Conservation (phyloP, 2,329 filamentous ascomycete genomes). For the Rosellinia necatrix region DNA sequence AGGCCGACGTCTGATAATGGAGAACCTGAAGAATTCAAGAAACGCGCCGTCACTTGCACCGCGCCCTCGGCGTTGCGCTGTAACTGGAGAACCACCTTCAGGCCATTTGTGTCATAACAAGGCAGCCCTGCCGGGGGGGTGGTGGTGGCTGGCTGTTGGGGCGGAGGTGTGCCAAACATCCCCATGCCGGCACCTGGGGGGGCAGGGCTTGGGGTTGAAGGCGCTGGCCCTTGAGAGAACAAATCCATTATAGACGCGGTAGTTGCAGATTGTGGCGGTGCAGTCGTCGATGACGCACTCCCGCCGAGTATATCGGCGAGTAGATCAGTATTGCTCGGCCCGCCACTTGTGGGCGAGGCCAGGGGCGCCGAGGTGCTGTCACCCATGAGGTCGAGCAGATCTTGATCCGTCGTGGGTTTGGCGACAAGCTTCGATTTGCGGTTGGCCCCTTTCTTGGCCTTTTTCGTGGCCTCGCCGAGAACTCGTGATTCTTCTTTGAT, state of each 20-base stretch:
- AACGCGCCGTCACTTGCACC: conserved; percentile 82
- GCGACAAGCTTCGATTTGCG: conserved; percentile 72
- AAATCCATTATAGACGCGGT: conserved; percentile 87
- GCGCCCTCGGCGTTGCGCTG: conserved; percentile 80
- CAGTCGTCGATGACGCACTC: conserved; percentile 55
- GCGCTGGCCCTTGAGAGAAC: conserved; percentile 58
- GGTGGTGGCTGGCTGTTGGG: conserved; percentile 48
- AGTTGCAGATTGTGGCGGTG: conserved; percentile 60
- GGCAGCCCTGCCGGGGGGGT: conserved; percentile 61
- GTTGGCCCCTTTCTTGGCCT: conserved; percentile 69
- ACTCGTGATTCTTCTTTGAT: conserved; percentile 95
- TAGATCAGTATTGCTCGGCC: conserved; percentile 79
- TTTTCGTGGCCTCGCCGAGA: conserved; percentile 76
- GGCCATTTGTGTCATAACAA: conserved; percentile 85
- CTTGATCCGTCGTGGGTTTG: conserved; percentile 82
- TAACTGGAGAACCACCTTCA: conserved; percentile 79
- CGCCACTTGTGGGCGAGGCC: conserved; percentile 56
- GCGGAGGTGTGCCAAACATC: conserved; percentile 57
- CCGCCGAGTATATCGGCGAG: conserved; percentile 85
- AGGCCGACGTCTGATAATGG: conserved; percentile 76
- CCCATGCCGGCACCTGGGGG: conserved; percentile 52
- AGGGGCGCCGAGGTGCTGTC: conserved; percentile 68
- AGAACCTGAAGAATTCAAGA: conserved; percentile 74
- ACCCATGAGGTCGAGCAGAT: conserved; percentile 92
- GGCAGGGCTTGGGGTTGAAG: conserved; percentile 53